A percentile compares a stretch with the other conserved stretches of the same genome.
Evolutionary conservation across 805 yeast genomes (phyloP).

Genomic region (Yamadazyma phyllophila): DNA sequence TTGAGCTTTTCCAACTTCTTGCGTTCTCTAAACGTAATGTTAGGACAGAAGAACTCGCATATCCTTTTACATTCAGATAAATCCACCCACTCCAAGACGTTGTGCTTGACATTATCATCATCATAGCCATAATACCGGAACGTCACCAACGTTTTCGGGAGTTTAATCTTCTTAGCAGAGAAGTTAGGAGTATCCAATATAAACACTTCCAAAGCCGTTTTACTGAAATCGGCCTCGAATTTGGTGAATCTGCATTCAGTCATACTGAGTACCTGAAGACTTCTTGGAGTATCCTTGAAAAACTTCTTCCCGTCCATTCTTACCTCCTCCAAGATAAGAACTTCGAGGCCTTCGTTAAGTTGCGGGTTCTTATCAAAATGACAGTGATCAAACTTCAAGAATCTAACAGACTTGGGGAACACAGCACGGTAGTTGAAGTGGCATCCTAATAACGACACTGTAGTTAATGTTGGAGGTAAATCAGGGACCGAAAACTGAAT

Average conservation of each 20-base stretch:
- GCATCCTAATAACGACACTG: not conserved
- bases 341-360: not conserved
- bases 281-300: not conserved
- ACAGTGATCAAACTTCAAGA: not conserved
- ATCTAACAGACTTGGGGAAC: not conserved
- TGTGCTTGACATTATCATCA: not conserved
- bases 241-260: not conserved
- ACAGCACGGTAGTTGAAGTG: not conserved
- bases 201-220: not conserved
- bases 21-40: not conserved
- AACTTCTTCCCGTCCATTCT: not conserved
- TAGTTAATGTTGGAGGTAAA: not conserved
- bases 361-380: not conserved
- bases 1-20: not conserved
- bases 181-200: not conserved
- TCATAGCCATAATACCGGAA: not conserved
- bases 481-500: not conserved
- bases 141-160: not conserved
- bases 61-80: not conserved
- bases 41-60: not conserved
- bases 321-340: not conserved
- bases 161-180: not conserved
- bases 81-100: not conserved
- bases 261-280: not conserved
- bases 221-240: not conserved